Base-by-base conservation (phyloP, 495 filamentous ascomycete genomes). In the Aspergillus affinis region DNA sequence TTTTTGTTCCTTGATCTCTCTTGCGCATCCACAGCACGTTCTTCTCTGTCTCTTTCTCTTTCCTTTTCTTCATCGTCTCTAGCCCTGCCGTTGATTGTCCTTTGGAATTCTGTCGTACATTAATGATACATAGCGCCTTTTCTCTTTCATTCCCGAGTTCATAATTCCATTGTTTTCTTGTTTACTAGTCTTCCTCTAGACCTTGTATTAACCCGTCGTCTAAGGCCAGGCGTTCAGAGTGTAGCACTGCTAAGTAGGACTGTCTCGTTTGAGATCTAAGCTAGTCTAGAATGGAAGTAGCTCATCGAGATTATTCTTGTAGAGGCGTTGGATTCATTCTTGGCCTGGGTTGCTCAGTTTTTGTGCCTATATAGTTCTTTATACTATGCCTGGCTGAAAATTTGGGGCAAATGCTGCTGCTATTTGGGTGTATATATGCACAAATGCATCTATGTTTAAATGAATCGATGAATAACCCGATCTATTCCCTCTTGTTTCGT, bases 91-190 rank as follows among this genome's bases (percentile, higher is more conserved):
- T 26, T 26, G 23, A 23, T 27, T 32, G 21, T 49, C 30, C 57
- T 41, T 54, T 58, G 54, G 20, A 12, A 65, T 70, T 68, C 66
- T 65, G 67, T 55, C 65, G 68, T 69, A 65, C 68, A 63, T 69
- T 72, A 67, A 72, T 73, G 71, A 75, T 71, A 70, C 67, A 72
- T 72, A 70, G 65, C 65, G 61, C 59, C 59, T 74, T 69, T 51
- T 27, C 59, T 74, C 68, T 48, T 23, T 63, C n/a, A n/a, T 67
- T 70, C 69, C 48, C 62, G 27, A 62, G 67, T 71, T 44, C 36
- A 75, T 76, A 71, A 65, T 69, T 72, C 8, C 59, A 19, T 58
- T 59, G 51, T 21, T 54, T 49, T 56, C 26, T 54, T 50, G 58
- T 32, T 30, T 6, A 47, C 26, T 18, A 12, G 10, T 41, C 6